These are phyloP conservation scores for Phalaenopsis equestris DNA, from an alignment of 106 monocot species.

Conservation along the genomic window DNA sequence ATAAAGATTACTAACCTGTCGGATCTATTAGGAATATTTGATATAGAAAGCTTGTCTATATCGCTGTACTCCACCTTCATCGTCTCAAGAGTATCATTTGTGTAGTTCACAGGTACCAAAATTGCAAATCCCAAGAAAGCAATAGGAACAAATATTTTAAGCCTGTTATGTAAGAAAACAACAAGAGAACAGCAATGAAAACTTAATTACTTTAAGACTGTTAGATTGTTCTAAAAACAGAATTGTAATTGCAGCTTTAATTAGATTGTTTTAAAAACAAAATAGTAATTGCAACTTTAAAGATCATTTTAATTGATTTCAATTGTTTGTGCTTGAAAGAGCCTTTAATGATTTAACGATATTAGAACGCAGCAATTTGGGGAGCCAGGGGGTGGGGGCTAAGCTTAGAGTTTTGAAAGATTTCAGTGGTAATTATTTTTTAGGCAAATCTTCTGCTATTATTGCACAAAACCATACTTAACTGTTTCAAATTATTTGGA, in stretches of 20 bases:
- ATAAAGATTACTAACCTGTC: conserved; percentile 34
- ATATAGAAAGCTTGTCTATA: conserved; percentile 74
- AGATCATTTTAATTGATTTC: neutral
- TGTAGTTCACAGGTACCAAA: conserved; percentile 56
- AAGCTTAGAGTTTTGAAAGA: too few relatives aligned
- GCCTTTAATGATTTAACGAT: too few relatives aligned
- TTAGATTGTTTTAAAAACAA: neutral
- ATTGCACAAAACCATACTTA: too few relatives aligned
- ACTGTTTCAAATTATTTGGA: too few relatives aligned
- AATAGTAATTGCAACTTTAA: neutral
- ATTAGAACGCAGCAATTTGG: neutral
- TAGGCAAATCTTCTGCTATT: too few relatives aligned
- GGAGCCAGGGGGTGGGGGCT: neutral
- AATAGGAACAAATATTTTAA: conserved; percentile 59
- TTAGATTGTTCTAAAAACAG: neutral
- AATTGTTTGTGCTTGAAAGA: neutral
- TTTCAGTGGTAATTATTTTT: too few relatives aligned
- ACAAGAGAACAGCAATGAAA: neutral
- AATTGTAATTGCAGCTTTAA: neutral
- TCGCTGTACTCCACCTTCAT: conserved; percentile 24
- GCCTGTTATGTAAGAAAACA: conserved; percentile 14
- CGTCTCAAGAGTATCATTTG: conserved; percentile 28
- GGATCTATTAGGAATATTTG: conserved; percentile 73
- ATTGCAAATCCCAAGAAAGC: conserved; percentile 50
- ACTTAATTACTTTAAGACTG: neutral